Percentiles rank a stretch among this genome's conserved stretches.
Conservation (phyloP, 2,329 filamentous ascomycete species). For the Hypoxylon sp. region DNA sequence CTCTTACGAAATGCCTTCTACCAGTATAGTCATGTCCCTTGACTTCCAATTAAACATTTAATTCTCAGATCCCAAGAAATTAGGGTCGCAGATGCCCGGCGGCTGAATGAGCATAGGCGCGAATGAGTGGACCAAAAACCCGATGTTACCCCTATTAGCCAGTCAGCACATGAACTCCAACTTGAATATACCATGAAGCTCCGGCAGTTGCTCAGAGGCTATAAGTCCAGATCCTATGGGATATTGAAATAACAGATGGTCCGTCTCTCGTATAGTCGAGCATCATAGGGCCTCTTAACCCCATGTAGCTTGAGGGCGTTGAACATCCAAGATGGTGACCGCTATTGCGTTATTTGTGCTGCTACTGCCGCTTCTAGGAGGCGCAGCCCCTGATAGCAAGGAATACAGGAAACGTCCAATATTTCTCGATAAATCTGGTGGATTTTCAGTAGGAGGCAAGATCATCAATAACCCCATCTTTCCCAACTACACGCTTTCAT, state of each 20-base stretch:
- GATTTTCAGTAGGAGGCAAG: slow-evolving; percentile 53
- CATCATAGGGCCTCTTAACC: neutral
- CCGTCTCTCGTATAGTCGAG: neutral
- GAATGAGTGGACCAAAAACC: slow-evolving; percentile 2
- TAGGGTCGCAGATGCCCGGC: slow-evolving; percentile 11
- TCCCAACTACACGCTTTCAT: slow-evolving; percentile 53
- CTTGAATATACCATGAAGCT: slow-evolving; percentile 5
- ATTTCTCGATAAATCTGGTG: slow-evolving; percentile 52
- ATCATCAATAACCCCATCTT: slow-evolving; percentile 50
- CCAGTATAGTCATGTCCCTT: neutral
- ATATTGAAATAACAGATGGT: neutral
- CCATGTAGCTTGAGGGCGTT: neutral
- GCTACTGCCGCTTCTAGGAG: slow-evolving; percentile 2
- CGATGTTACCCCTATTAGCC: slow-evolving; percentile 19
- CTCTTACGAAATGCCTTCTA: slow-evolving; percentile 1
- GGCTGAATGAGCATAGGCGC: slow-evolving; percentile 20
- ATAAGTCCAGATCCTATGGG: neutral
- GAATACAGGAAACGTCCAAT: slow-evolving; percentile 38
- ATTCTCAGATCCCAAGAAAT: slow-evolving; percentile 17
- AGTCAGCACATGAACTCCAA: slow-evolving; percentile 15
- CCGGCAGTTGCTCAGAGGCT: slow-evolving; percentile 28
- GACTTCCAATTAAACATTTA: neutral
- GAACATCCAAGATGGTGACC: slow-evolving; percentile 15
- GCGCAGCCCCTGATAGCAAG: slow-evolving; percentile 1
- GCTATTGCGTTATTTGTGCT: slow-evolving; percentile 1